Conservation (phyloP, 1,139 yeast species). For the Citeromyces hawaiiensis region DNA sequence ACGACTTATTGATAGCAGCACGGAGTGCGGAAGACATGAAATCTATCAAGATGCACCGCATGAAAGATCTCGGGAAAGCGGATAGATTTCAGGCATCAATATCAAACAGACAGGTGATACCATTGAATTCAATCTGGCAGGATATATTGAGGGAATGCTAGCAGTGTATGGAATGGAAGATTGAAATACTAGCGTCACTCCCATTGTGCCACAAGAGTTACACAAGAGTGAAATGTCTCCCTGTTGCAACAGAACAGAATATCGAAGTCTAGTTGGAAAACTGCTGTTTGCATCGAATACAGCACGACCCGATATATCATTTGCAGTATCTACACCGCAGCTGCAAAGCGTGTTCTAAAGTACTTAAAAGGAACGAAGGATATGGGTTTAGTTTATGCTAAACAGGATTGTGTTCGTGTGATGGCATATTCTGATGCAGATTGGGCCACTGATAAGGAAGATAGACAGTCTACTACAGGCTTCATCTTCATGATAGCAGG, state of each 20-base stretch:
- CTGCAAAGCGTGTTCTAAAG: conserved; percentile 8
- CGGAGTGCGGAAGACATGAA: neutral
- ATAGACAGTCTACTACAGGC: conserved; percentile 8
- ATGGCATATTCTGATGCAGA: conserved; percentile 7
- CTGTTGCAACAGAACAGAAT: neutral
- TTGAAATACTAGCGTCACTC: neutral
- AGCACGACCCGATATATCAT: neutral
- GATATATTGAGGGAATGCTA: neutral
- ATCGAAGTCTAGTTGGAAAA: conserved; percentile 1
- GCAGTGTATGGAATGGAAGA: neutral
- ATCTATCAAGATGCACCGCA: neutral
- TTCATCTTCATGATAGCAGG: conserved; percentile 4
- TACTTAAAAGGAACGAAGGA: conserved; percentile 6
- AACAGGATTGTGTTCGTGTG: conserved; percentile 1
- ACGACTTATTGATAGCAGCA: neutral
- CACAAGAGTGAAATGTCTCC: conserved; percentile 1
- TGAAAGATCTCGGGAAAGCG: neutral
- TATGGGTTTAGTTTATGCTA: conserved; percentile 4
- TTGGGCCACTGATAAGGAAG: conserved; percentile 6
- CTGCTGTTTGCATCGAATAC: neutral
- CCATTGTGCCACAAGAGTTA: neutral
- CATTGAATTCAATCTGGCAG: neutral
- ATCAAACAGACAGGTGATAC: neutral
- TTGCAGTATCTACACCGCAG: neutral
- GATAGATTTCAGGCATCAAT: neutral